phyloP scores from a whole-genome alignment of 768 basidiomycete genomes.

The Chalciporus sphaerocephalus region DNA sequence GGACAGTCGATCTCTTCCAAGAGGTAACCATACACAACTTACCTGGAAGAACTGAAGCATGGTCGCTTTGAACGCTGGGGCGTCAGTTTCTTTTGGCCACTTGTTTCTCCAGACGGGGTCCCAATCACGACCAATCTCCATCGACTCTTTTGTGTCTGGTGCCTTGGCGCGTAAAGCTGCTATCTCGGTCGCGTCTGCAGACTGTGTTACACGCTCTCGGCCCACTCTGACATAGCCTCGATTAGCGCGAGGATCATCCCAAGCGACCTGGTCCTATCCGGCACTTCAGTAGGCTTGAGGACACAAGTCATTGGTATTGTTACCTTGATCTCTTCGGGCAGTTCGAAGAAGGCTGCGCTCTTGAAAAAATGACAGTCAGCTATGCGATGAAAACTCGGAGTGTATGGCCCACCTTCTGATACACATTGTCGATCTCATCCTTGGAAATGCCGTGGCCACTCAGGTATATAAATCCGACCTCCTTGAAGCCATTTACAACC shows the following conservation, averaged over 20 bases:
- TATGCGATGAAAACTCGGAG: background rate
- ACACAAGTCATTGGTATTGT: no score
- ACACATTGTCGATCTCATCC: constrained; percentile 53
- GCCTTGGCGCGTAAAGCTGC: constrained; percentile 66
- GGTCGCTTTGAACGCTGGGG: constrained; percentile 62
- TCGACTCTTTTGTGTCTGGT: constrained; percentile 79
- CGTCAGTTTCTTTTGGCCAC: constrained; percentile 67
- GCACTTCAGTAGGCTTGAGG: background rate
- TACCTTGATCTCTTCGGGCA: constrained; percentile 63
- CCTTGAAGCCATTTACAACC: constrained; percentile 73
- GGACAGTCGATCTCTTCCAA: background rate
- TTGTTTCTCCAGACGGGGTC: constrained; percentile 72
- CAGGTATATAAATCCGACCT: constrained; percentile 79
- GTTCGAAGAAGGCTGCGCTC: constrained; percentile 73
- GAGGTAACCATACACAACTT: constrained; percentile 10
- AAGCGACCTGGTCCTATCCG: constrained; percentile 57
- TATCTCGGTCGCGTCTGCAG: constrained; percentile 67
- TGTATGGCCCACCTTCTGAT: constrained; percentile 51
- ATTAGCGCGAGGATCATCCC: constrained; percentile 84
- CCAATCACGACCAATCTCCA: constrained; percentile 89
- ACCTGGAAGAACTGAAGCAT: constrained; percentile 77
- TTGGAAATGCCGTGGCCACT: constrained; percentile 65
- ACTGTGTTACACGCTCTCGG: constrained; percentile 78
- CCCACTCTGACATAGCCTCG: constrained; percentile 80
- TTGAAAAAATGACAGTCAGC: constrained; percentile 26